These are phyloP conservation scores for Solidago caesia DNA, from an alignment of 129 eudicot genomes.

Conservation along the genomic window DNA sequence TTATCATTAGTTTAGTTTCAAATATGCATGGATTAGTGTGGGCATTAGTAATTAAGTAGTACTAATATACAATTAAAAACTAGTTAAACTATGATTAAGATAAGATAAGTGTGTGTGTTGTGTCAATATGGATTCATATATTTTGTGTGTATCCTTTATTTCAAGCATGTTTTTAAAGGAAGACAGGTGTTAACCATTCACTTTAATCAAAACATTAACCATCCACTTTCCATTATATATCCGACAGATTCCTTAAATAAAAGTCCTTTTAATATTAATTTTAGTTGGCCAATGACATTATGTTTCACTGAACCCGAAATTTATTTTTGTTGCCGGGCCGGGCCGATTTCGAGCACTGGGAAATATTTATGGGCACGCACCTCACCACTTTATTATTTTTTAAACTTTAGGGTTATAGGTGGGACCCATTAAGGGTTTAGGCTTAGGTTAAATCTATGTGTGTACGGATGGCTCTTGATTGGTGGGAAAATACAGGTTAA, in stretches of 20 bases:
- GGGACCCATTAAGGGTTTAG: slow-evolving; percentile 16
- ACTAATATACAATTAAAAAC: not conserved
- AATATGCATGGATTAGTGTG: slow-evolving; percentile 30
- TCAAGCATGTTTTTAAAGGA: slow-evolving; percentile 38
- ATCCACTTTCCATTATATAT: slow-evolving; percentile 28
- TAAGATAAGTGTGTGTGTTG: slow-evolving; percentile 13
- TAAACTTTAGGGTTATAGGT: slow-evolving; percentile 20
- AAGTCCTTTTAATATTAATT: slow-evolving; percentile 18
- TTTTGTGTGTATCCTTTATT: slow-evolving; percentile 31
- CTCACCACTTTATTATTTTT: slow-evolving; percentile 12
- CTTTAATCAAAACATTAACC: slow-evolving; percentile 15
- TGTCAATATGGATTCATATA: slow-evolving; percentile 32
- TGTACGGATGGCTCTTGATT: slow-evolving; percentile 27
- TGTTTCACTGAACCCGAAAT: slow-evolving; percentile 48
- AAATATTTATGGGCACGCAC: slow-evolving; percentile 25
- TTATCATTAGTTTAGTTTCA: not conserved
- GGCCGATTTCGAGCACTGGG: slow-evolving; percentile 36
- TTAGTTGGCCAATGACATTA: slow-evolving; percentile 28
- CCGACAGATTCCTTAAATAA: slow-evolving; percentile 42
- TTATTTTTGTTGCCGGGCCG: slow-evolving; percentile 30
- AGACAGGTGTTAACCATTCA: slow-evolving; percentile 39
- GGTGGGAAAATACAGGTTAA: not conserved
- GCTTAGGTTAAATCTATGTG: slow-evolving; percentile 18
- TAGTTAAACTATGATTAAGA: slow-evolving; percentile 6
- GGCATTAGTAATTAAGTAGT: slow-evolving; percentile 2